Evolutionary conservation across 2,329 filamentous ascomycete genomes (phyloP).

Genomic region (Alternaria arbusti): DNA sequence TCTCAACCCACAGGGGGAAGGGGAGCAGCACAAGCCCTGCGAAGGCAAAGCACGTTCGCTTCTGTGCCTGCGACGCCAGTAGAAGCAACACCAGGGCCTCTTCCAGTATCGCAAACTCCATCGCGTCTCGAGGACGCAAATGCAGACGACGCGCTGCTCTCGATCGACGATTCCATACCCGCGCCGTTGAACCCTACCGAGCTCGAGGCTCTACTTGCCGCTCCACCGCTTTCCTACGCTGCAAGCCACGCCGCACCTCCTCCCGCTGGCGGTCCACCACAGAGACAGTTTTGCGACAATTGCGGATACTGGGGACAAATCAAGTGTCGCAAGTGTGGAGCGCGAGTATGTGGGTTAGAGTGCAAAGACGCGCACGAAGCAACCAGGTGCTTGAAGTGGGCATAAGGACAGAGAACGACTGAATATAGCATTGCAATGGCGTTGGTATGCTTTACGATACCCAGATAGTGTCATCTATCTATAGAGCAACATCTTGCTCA

Average conservation of each 20-base stretch:
- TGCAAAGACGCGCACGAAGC: conserved; percentile 76
- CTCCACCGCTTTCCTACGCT: conserved; percentile 71
- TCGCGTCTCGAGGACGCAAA: conserved; percentile 21
- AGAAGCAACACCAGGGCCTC: conserved; percentile 34
- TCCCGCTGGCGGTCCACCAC: conserved; percentile 54
- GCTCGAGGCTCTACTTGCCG: conserved; percentile 67
- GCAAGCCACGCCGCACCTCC: conserved; percentile 61
- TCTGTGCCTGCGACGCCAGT: conserved; percentile 35
- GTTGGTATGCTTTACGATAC: conserved; percentile 18
- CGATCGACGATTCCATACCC: conserved; percentile 61
- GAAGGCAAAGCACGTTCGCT: conserved; percentile 33
- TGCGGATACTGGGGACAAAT: conserved; percentile 84
- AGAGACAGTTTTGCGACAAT: conserved; percentile 74
- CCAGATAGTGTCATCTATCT: conserved; percentile 5
- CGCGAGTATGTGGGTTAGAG: conserved; percentile 76
- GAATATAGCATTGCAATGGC: not conserved
- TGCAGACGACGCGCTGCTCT: conserved; percentile 62
- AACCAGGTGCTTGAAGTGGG: conserved; percentile 61
- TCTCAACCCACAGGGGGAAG: conserved; percentile 17
- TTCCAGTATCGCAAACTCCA: conserved; percentile 5
- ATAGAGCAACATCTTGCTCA: conserved; percentile 7
- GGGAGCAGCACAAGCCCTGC: conserved; percentile 22
- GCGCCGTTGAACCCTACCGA: conserved; percentile 65
- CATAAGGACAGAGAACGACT: conserved; percentile 16
- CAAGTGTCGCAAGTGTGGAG: conserved; percentile 78